Evolutionary conservation across 345 rosid species (phyloP).

Genomic region (Trapa bicornis): DNA sequence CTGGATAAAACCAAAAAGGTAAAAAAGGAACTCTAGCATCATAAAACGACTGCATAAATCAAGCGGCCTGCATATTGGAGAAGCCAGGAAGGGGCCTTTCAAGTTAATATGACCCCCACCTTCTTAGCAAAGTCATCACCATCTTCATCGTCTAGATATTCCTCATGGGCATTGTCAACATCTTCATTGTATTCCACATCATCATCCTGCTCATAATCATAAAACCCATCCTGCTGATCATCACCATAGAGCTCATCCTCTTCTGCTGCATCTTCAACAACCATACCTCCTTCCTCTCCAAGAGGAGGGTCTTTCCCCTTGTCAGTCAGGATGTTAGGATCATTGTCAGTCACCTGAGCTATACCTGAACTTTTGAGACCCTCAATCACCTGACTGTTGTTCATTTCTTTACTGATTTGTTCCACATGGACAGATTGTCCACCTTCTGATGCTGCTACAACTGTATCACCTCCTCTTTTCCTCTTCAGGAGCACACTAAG

Average conservation of each 20-base stretch:
- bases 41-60: neutral
- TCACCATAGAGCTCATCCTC: conserved; percentile 41
- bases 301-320: conserved; percentile 12
- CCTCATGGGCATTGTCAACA: conserved; percentile 44
- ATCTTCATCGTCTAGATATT: conserved; percentile 46
- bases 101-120: conserved; percentile 46
- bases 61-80: too few relatives aligned
- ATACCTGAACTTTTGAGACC: neutral
- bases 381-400: neutral
- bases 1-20: neutral
- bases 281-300: neutral
- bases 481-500: conserved; percentile 78
- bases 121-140: conserved; percentile 57
- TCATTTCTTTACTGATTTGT: neutral
- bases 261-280: conserved; percentile 12
- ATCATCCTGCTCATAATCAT: conserved; percentile 43
- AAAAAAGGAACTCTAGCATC: neutral
- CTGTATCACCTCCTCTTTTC: conserved; percentile 45
- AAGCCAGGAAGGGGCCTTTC: conserved; percentile 2
- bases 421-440: conserved; percentile 6
- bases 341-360: neutral
- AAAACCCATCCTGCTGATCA: conserved; percentile 35
- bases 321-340: neutral
- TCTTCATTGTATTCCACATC: conserved; percentile 41
- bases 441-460: conserved; percentile 19